Base-by-base conservation (phyloP, 176 grass and related monocot genomes). In the Oryza meridionalis region DNA sequence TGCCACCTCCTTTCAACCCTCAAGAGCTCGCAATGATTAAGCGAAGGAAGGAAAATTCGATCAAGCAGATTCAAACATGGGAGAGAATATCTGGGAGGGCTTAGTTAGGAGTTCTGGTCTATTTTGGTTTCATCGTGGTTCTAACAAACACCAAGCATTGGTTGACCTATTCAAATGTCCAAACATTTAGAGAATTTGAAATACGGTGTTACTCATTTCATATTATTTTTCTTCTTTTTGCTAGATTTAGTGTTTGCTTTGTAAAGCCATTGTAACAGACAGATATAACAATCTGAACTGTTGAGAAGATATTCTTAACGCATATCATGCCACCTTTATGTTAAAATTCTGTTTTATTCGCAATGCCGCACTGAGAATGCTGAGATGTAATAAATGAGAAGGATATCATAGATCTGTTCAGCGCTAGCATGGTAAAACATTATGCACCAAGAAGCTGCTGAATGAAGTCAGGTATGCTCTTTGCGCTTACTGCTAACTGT, bases 51-150 rank as follows among this genome's bases (percentile, higher is more conserved):
- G 89, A 75, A 61, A 91, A 86, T 91, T 81, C 84, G 40, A 45
- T 94, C 45, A 96, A 92, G 71, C 90, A 94, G 84, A 84, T 99
- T 14, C 81, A 96, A 64, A 87, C 47, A 17, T 94, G 91, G 93
- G 90, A 92, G 86, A 67, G 70, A 77, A 86, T 45, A 71, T 85
- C 69, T 76, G 66, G 22, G 6, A 49, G 63, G 31, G 62, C 63
- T 22, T 65, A 40, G 65, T 78, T 9, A 38, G 11, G 22, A 76
- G 40, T 62, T 58, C 38, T 40, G 15, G 25, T 81, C 17, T 70
- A 65, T 42, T 7, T 76, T n/a, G 33, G n/a, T 53, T 64, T 53
- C 26, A 29, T 63, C 37, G 26, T 67, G 9, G 69, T 40, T 31
- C 29, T 21, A 65, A 64, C 46, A 88, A 65, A 63, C 2, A 63